Evolutionary conservation across 2,329 filamentous ascomycete genomes (phyloP).

Genomic region (Penicillium sp.): DNA sequence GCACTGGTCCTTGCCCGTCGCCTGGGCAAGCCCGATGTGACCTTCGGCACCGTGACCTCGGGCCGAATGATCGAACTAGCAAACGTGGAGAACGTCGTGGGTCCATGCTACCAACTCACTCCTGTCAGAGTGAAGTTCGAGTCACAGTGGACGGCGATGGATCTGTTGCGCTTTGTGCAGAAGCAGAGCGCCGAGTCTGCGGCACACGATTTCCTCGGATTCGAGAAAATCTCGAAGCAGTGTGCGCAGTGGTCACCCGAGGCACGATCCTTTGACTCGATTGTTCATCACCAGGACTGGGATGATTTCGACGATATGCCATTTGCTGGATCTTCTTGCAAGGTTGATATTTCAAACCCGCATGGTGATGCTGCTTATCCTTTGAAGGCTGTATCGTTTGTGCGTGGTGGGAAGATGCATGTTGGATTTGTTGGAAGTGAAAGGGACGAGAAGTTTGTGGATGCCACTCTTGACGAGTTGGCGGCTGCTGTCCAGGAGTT

Average conservation of each 20-base stretch:
- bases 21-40: conserved; percentile 52
- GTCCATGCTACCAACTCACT: conserved; percentile 57
- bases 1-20: conserved; percentile 58
- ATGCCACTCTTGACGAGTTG: conserved; percentile 54
- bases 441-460: conserved; percentile 52
- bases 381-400: conserved; percentile 42
- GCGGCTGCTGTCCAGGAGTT: conserved; percentile 44
- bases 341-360: conserved; percentile 61
- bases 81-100: conserved; percentile 56
- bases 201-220: conserved; percentile 54
- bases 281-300: conserved; percentile 59
- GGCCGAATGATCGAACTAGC: conserved; percentile 59
- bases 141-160: conserved; percentile 47
- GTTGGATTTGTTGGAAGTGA: conserved; percentile 55
- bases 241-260: conserved; percentile 49
- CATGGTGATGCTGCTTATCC: conserved; percentile 50
- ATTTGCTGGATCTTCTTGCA: conserved; percentile 36
- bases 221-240: conserved; percentile 49
- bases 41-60: conserved; percentile 63
- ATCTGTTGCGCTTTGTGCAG: conserved; percentile 54
- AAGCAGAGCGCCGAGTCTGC: conserved; percentile 54
- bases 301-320: conserved; percentile 59
- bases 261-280: conserved; percentile 53
- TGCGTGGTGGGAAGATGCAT: conserved; percentile 61
- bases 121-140: conserved; percentile 59